Conservation (phyloP, 805 yeast genomes). For the Saccharomyces paradoxus region DNA sequence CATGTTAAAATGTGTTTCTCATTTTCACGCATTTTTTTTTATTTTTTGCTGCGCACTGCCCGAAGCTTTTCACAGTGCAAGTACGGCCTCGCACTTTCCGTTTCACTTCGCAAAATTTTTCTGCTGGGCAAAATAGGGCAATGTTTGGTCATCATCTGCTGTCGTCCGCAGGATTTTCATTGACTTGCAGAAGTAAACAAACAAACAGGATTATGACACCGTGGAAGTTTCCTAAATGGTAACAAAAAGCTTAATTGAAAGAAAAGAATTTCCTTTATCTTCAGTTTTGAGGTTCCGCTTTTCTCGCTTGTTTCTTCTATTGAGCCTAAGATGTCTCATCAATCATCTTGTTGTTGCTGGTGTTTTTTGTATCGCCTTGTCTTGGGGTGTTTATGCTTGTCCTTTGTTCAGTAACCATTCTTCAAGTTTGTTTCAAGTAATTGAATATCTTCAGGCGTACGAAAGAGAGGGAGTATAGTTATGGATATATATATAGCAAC, state of each 20-base stretch:
- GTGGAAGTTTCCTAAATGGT: not conserved
- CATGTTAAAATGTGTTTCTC: not conserved
- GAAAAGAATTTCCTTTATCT: not conserved
- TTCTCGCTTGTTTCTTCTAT: not conserved
- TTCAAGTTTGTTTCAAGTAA: not conserved
- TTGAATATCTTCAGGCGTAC: not conserved
- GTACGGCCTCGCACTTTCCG: not conserved
- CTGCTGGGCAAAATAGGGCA: not conserved
- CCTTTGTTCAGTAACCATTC: not conserved
- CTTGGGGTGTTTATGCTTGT: not conserved
- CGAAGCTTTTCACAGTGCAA: not conserved
- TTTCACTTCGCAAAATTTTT: not conserved
- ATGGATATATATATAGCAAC: not conserved
- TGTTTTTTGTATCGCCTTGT: not conserved
- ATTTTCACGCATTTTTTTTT: not conserved
- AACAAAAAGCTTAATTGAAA: not conserved
- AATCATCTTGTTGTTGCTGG: not conserved
- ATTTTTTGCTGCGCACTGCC: not conserved
- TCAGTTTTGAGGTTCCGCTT: not conserved
- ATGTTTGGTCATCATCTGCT: not conserved
- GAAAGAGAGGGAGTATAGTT: not conserved
- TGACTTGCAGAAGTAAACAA: not conserved
- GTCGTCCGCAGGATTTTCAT: not conserved
- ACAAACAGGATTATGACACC: not conserved
- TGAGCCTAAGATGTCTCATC: not conserved